Base-by-base conservation (phyloP, 371 early-diverging fungal genomes). In the Parasitella parasitica region DNA sequence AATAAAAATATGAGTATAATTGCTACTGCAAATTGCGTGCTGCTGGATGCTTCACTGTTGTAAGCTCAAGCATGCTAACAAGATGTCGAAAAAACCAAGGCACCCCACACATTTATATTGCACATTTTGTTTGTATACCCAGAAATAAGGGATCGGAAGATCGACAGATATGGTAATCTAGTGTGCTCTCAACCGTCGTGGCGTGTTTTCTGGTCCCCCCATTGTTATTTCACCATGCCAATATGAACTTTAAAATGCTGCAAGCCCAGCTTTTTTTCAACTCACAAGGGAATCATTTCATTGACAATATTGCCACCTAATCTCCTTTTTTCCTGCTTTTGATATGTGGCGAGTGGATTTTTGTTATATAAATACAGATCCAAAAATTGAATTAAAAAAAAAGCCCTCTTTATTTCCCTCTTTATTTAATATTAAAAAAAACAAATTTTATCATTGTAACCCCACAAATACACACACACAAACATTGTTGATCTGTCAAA, bases 91-190 rank as follows among this genome's bases (percentile, higher is more conserved):
- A 46, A 22, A 22, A 22, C 46, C 24, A 46, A 46, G 46, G 46
- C 46, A 9, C 46, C 12, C 5, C 46, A 43, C 46, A 13, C 24
- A 7, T 0, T 46, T 46, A 46, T 24, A 46, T 46, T 46, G 24
- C 20, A 22, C 46, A 20, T 3, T 22, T 46, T 24, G 32, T 32
- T 32, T 32, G n/a, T 41, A 20, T 41, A 54, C 20, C n/a, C n/a
- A n/a, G n/a, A n/a, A 37, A 38, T 55, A 57, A 57, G 58, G 58
- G 49, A 57, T 57, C 58, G 58, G 58, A 48, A 34, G 58, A 57
- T 46, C 48, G 58, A 57, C 58, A 46, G 48, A 46, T 57, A 34
- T 48, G 48, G 58, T 48, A 57, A 35, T 46, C 46, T 16, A 27
- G 50, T 30, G 15, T 32, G 32, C 1, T 32, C n/a, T 32, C 11